Conservation (phyloP, 2,329 filamentous ascomycete genomes). For the Penicillium sp. region DNA sequence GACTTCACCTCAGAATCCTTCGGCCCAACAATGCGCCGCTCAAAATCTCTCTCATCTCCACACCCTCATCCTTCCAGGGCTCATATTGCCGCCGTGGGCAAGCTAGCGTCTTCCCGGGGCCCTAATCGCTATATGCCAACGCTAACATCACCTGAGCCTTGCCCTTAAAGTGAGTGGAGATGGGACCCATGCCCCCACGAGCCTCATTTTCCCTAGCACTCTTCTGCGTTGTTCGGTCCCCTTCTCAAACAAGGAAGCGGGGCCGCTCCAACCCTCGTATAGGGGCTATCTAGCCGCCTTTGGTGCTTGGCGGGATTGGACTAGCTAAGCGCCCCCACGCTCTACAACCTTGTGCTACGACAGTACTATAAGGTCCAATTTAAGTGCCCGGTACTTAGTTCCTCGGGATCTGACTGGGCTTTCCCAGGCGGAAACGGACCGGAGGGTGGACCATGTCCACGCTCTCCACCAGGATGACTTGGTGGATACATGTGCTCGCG, state of each 20-base stretch:
- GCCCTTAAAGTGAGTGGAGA: neutral
- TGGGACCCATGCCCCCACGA: neutral
- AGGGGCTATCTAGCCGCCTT: neutral
- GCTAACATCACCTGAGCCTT: neutral
- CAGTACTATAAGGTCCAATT: neutral
- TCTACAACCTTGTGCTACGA: neutral
- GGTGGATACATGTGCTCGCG: neutral
- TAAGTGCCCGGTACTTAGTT: neutral
- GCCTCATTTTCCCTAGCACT: neutral
- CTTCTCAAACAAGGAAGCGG: neutral
- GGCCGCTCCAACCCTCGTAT: neutral
- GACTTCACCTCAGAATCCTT: neutral
- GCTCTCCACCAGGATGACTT: neutral
- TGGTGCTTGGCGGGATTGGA: neutral
- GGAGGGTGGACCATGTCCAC: neutral
- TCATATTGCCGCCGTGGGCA: neutral
- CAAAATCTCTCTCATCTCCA: neutral
- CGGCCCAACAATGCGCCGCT: neutral
- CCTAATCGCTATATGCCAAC: neutral
- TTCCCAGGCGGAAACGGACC: neutral
- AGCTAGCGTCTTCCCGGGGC: too few relatives aligned
- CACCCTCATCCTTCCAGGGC: too few relatives aligned
- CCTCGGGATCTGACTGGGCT: neutral
- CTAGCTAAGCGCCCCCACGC: neutral
- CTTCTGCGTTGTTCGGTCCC: neutral